Conservation (phyloP, 23 red algal species). For the Cyanidioschyzon merolae region DNA sequence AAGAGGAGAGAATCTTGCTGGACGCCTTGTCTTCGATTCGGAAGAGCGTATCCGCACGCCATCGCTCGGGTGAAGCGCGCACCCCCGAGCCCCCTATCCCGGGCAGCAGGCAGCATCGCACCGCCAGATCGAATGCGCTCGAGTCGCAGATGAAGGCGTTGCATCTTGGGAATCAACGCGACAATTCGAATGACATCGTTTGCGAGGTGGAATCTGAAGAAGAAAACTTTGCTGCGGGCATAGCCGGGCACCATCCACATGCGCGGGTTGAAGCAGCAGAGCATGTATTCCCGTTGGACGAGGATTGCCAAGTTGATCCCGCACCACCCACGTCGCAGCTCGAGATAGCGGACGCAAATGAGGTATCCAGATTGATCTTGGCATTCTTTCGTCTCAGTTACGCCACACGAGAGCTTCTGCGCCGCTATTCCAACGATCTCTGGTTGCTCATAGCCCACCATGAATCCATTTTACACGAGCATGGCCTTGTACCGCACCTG, state of each 20-base stretch:
- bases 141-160: not conserved
- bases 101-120: no score
- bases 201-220: not conserved
- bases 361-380: not conserved
- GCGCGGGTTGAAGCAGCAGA: not conserved
- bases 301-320: not conserved
- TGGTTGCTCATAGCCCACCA: not conserved
- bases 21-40: not conserved
- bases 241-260: not conserved
- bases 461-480: not conserved
- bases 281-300: not conserved
- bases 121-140: no score
- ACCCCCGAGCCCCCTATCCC: not conserved
- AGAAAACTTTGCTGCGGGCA: not conserved
- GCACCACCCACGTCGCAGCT: not conserved
- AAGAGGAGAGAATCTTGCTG: not conserved
- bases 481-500: not conserved
- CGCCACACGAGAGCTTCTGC: not conserved
- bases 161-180: no score
- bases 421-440: not conserved
- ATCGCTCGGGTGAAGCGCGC: not conserved
- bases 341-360: not conserved
- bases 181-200: not conserved
- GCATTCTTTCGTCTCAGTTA: not conserved
- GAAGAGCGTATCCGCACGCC: not conserved